Conservation (phyloP, 139 green algal genomes). For the Micromonas commoda region DNA sequence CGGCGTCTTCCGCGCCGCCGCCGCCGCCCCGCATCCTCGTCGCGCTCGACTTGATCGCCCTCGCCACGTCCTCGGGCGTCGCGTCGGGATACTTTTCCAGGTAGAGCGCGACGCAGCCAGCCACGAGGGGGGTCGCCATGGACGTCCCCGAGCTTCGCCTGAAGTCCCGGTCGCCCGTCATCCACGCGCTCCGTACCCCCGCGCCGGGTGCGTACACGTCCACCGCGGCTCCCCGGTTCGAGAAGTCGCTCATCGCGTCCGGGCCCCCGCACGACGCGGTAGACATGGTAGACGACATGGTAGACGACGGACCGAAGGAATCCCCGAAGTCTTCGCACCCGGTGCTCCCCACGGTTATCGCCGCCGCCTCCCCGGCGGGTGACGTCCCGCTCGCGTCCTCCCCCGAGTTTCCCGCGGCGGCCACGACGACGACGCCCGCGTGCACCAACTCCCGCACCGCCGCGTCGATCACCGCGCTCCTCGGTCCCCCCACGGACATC, state of each 20-base stretch:
- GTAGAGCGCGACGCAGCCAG: conserved; percentile 58
- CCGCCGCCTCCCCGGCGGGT: neutral
- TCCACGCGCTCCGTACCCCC: conserved; percentile 12
- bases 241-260: conserved; percentile 14
- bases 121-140: conserved; percentile 58
- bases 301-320: neutral
- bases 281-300: too few species aligned
- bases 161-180: neutral
- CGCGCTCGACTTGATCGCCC: neutral
- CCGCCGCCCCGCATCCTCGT: neutral
- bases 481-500: conserved; percentile 4
- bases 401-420: neutral
- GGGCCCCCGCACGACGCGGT: neutral
- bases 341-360: conserved; percentile 19
- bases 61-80: conserved; percentile 26
- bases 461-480: neutral
- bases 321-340: neutral
- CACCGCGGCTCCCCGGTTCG: conserved; percentile 29
- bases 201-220: conserved; percentile 32
- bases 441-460: neutral
- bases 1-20: too few species aligned
- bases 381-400: conserved; percentile 22
- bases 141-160: conserved; percentile 38
- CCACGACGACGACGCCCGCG: neutral
- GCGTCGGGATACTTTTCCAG: conserved; percentile 43